A percentile compares a stretch with the other conserved stretches of the same genome.
Evolutionary conservation across 2,329 filamentous ascomycete genomes (phyloP).

Genomic region (Phialophora chinensis): DNA sequence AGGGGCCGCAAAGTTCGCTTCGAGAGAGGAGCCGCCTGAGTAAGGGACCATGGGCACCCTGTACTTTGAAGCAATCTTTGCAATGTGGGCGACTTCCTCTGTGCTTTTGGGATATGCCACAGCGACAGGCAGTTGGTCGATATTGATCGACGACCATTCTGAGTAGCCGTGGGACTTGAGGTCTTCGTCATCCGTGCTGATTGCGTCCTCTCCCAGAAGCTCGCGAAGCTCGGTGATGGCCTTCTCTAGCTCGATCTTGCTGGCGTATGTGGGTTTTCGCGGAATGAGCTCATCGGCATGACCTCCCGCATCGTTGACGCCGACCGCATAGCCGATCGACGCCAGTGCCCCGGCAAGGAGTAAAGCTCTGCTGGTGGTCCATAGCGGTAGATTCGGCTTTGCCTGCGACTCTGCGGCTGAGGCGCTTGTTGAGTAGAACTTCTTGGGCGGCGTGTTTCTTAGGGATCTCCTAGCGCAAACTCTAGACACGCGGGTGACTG

Average conservation of each 20-base stretch:
- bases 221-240: constrained; percentile 61
- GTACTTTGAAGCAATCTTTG: constrained; percentile 76
- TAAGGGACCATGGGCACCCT: constrained; percentile 84
- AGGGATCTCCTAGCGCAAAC: not conserved
- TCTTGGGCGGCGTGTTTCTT: not conserved
- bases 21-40: constrained; percentile 83
- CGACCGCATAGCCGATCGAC: constrained; percentile 59
- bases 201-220: constrained; percentile 62
- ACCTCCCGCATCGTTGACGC: constrained; percentile 50
- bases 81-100: constrained; percentile 68
- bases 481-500: not conserved
- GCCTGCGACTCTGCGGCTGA: constrained; percentile 17
- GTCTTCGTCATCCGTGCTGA: constrained; percentile 69
- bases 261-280: constrained; percentile 45
- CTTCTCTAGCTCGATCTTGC: constrained; percentile 48
- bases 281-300: constrained; percentile 41
- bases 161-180: constrained; percentile 70
- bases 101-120: constrained; percentile 69
- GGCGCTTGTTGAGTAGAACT: constrained; percentile 14
- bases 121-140: constrained; percentile 66
- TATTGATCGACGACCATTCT: constrained; percentile 73
- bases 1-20: constrained; percentile 88
- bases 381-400: constrained; percentile 31
- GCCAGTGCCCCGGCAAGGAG: constrained; percentile 58
- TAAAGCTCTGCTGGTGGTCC: constrained; percentile 56